Percentiles rank a stretch among this genome's conserved stretches.
Conservation (phyloP, 139 green algal species). For the Haematococcus lacustris region DNA sequence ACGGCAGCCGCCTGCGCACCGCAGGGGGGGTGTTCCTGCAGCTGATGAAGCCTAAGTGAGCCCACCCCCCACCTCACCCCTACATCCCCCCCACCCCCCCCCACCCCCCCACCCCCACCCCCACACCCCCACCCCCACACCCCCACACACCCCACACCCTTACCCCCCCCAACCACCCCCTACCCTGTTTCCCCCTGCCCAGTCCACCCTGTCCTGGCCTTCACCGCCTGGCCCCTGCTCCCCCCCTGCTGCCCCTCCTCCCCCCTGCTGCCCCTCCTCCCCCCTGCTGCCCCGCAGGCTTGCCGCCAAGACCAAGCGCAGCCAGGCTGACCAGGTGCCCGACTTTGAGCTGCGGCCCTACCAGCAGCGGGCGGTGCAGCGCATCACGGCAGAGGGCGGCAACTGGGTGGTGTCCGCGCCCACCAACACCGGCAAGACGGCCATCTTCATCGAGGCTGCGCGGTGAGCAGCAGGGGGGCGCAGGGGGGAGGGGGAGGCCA, state of each 20-base stretch:
- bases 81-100: neutral
- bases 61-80: neutral
- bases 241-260: no score
- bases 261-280: no score
- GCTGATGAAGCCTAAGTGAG: neutral
- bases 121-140: neutral
- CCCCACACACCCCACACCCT: no score
- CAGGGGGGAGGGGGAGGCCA: no score
- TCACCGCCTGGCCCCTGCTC: no score
- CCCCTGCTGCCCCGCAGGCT: neutral
- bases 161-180: no score
- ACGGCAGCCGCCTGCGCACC: neutral
- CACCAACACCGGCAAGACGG: constrained; percentile 34
- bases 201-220: no score
- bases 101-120: neutral
- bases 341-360: neutral
- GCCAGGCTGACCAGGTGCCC: neutral
- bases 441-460: constrained; percentile 31
- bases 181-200: no score
- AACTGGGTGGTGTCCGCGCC: constrained; percentile 35
- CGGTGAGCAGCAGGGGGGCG: constrained; percentile 16
- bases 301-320: neutral
- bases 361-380: constrained; percentile 6
- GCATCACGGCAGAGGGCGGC: neutral
- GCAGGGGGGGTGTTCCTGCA: neutral